phyloP scores from a whole-genome alignment of 2,329 filamentous ascomycete genomes.

The Hysterium pulicare region DNA sequence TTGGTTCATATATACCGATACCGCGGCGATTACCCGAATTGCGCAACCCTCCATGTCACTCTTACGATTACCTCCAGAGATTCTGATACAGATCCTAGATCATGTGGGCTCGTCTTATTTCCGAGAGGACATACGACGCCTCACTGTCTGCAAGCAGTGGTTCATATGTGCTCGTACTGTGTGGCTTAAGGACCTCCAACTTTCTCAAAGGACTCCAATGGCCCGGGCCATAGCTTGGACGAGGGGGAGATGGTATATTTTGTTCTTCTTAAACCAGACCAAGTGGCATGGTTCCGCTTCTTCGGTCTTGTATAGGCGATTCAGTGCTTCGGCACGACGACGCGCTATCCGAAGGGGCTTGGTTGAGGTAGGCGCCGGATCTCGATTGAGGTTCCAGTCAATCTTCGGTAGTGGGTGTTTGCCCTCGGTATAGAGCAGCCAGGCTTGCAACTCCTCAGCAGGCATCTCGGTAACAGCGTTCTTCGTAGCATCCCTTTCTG shows the following conservation, averaged over 20 bases:
- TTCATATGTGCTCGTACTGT: too few relatives aligned
- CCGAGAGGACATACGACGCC: too few relatives aligned
- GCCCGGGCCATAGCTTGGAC: conserved; percentile 7
- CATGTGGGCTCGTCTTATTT: too few relatives aligned
- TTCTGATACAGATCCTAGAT: too few relatives aligned
- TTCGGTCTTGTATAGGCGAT: conserved; percentile 7
- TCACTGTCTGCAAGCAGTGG: too few relatives aligned
- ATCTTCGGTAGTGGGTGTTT: conserved; percentile 6
- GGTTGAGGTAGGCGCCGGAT: conserved; percentile 3
- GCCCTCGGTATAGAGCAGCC: conserved; percentile 3
- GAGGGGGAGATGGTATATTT: conserved; percentile 3
- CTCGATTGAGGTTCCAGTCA: conserved; percentile 5
- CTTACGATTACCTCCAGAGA: too few relatives aligned
- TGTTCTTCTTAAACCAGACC: conserved; percentile 6
- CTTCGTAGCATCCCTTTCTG: conserved; percentile 1
- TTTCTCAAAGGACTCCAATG: too few relatives aligned
- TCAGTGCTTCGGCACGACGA: conserved; percentile 7
- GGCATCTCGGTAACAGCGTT: conserved; percentile 1
- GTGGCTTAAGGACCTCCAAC: too few relatives aligned
- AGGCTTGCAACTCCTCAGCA: not conserved
- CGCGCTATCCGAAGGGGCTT: conserved; percentile 5
- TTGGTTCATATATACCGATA: too few relatives aligned
- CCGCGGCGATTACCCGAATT: too few relatives aligned
- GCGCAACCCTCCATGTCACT: too few relatives aligned
- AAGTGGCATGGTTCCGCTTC: conserved; percentile 5